phyloP scores from a whole-genome alignment of 371 early-diverging fungal genomes.

The Sporodiniella umbellata region DNA sequence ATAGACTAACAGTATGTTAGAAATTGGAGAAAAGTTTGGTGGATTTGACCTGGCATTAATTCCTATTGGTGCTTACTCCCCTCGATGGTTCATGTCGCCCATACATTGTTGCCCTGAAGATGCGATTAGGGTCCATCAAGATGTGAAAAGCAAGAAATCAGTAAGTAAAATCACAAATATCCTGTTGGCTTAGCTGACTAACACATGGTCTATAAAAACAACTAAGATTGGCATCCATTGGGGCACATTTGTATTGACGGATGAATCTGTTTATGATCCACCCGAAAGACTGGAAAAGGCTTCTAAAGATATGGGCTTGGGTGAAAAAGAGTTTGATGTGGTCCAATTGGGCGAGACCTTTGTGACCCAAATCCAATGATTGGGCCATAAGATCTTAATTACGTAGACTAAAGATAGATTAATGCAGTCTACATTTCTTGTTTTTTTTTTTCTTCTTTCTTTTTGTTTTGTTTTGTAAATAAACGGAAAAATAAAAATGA shows the following conservation, averaged over 20 bases:
- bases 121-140: constrained; percentile 73
- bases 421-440: not conserved
- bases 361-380: not conserved
- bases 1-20: constrained; percentile 8
- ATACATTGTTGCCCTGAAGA: constrained; percentile 78
- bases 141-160: constrained; percentile 59
- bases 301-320: constrained; percentile 49
- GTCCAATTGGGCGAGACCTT: constrained; percentile 60
- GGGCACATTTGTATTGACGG: constrained; percentile 50
- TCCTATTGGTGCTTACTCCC: constrained; percentile 83
- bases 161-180: constrained; percentile 34
- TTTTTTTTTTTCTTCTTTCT: not conserved
- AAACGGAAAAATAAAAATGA: too few species aligned
- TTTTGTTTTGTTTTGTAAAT: too few species aligned
- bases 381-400: not conserved
- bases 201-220: too few species aligned
- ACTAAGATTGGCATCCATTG: constrained; percentile 34
- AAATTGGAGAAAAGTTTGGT: constrained; percentile 70
- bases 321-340: constrained; percentile 44
- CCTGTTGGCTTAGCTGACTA: too few species aligned
- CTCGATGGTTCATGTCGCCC: constrained; percentile 67
- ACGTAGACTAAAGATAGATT: not conserved
- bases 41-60: constrained; percentile 73
- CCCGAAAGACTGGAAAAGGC: constrained; percentile 48
- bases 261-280: constrained; percentile 57